phyloP scores from a whole-genome alignment of 2,329 filamentous ascomycete genomes.

The Monilinia fructicola region DNA sequence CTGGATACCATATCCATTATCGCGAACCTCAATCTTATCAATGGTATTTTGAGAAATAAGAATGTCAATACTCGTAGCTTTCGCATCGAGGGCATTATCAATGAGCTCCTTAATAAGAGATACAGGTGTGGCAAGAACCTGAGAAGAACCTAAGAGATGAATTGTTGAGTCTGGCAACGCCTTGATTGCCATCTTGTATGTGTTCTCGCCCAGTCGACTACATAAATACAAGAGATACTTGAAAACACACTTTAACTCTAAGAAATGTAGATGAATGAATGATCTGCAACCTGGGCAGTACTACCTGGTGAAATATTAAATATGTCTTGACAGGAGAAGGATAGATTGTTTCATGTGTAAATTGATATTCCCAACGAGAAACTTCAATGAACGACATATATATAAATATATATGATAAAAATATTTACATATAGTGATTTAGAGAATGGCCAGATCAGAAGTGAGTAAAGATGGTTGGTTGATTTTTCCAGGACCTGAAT shows the following conservation, averaged over 20 bases:
- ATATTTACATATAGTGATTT: neutral
- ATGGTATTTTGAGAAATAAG: constrained; percentile 64
- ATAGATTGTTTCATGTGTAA: neutral
- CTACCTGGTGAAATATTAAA: constrained; percentile 3
- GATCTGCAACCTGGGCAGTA: neutral
- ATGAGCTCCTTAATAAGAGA: constrained; percentile 73
- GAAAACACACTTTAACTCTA: neutral
- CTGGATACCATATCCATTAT: constrained; percentile 72
- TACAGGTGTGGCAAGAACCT: constrained; percentile 58
- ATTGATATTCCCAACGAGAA: neutral
- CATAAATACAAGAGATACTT: neutral
- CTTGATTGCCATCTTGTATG: constrained; percentile 44
- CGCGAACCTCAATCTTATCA: constrained; percentile 67
- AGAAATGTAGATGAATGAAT: neutral
- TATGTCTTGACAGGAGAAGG: neutral
- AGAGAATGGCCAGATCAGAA: neutral
- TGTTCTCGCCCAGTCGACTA: no score
- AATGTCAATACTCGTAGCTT: constrained; percentile 65
- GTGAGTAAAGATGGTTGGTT: neutral
- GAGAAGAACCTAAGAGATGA: constrained; percentile 59
- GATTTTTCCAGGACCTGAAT: neutral
- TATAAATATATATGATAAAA: neutral
- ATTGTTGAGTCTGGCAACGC: constrained; percentile 51
- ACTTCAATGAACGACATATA: neutral
- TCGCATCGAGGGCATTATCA: constrained; percentile 74